Percentiles rank a stretch among this genome's conserved stretches.
These are phyloP conservation scores for Mallotus japonicus DNA, from an alignment of 441 rosid species.

Conservation along the genomic window DNA sequence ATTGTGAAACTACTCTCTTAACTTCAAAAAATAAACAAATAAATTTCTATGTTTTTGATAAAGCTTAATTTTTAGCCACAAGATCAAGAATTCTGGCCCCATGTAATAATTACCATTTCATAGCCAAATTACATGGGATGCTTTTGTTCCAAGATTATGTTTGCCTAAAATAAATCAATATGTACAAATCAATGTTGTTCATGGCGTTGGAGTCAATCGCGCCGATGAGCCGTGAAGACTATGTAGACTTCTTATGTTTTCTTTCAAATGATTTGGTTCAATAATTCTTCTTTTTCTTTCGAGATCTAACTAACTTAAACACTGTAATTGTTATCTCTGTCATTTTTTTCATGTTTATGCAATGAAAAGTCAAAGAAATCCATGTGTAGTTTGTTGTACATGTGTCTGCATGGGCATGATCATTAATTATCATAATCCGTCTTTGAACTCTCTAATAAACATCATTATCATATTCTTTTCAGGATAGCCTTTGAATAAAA, in stretches of 20 bases:
- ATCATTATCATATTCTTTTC: no score
- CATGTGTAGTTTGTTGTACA: background rate
- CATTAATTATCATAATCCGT: no score
- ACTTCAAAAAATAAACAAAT: no score
- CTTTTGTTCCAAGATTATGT: slow-evolving; percentile 12
- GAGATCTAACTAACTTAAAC: background rate
- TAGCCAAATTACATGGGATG: background rate
- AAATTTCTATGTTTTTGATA: background rate
- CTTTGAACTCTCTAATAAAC: no score
- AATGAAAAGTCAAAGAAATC: background rate
- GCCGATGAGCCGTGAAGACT: slow-evolving; percentile 25
- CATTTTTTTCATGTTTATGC: background rate
- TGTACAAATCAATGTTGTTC: background rate
- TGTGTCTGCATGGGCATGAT: no score
- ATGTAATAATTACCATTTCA: no score
- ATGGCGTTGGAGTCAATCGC: slow-evolving; percentile 29
- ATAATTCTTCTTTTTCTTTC: background rate
- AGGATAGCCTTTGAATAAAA: no score
- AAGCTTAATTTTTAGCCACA: background rate
- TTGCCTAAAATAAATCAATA: no score
- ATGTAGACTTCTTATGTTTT: background rate
- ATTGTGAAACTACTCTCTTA: no score
- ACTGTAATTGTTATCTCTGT: background rate
- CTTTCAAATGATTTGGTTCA: slow-evolving; percentile 1
- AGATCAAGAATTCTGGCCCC: background rate